A percentile compares a stretch with the other conserved stretches of the same genome.
Evolutionary conservation across 2,329 filamentous ascomycete genomes (phyloP).

Genomic region (Aspergillus viridinutans): DNA sequence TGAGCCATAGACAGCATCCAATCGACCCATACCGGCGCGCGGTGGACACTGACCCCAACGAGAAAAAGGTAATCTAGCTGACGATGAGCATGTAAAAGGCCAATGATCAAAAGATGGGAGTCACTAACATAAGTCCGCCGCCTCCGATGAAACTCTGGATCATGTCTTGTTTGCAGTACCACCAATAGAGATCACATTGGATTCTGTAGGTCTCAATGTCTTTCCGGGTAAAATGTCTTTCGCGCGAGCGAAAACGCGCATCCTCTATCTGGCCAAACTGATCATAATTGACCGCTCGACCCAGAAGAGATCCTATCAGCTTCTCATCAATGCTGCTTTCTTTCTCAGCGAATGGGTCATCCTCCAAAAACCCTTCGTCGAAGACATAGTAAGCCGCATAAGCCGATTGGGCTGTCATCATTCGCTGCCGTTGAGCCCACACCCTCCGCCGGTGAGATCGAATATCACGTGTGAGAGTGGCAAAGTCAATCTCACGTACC

Average conservation of each 20-base stretch:
- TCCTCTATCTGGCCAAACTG: constrained; percentile 50
- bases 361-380: constrained; percentile 36
- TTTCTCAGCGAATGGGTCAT: constrained; percentile 40
- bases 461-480: constrained; percentile 66
- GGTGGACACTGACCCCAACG: constrained; percentile 86
- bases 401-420: constrained; percentile 12
- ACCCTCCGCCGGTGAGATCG: constrained; percentile 58
- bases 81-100: constrained; percentile 15
- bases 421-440: constrained; percentile 27
- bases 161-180: constrained; percentile 90
- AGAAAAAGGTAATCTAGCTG: constrained; percentile 67
- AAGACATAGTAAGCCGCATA: constrained; percentile 17
- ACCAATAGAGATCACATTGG: constrained; percentile 87
- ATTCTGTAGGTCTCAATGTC: constrained; percentile 79
- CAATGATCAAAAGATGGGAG: neutral
- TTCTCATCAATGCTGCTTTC: constrained; percentile 51
- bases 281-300: constrained; percentile 56
- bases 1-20: constrained; percentile 79
- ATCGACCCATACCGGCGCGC: constrained; percentile 69
- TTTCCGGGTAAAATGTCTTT: constrained; percentile 39
- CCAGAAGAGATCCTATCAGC: constrained; percentile 57
- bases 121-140: constrained; percentile 73
- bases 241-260: constrained; percentile 16
- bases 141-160: constrained; percentile 88
- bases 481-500: constrained; percentile 75